Conservation (phyloP, 1,139 yeast genomes). For the Blastobotrys ciferrii region DNA sequence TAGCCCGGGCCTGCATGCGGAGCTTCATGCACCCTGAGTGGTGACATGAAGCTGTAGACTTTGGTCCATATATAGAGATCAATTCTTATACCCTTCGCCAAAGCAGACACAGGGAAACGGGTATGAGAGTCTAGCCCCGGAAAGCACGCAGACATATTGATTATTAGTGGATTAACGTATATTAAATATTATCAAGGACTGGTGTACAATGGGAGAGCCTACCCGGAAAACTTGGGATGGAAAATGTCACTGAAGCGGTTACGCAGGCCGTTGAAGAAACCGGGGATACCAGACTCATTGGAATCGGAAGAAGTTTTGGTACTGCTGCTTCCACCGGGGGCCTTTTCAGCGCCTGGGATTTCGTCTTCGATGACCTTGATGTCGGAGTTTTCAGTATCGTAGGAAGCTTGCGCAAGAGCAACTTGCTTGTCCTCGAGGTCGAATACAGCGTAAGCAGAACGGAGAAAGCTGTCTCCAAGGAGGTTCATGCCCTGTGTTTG, state of each 20-base stretch:
- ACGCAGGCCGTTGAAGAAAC: not conserved
- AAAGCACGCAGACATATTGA: too few species aligned
- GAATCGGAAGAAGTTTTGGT: not conserved
- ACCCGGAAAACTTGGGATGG: not conserved
- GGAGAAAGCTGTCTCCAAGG: conserved; percentile 73
- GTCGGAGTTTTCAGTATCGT: conserved; percentile 22
- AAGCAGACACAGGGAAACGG: too few species aligned
- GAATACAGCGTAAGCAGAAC: conserved; percentile 73
- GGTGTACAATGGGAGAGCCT: not conserved
- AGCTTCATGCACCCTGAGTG: too few species aligned
- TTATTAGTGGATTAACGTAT: too few species aligned
- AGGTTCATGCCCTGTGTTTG: conserved; percentile 35
- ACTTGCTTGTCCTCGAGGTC: conserved; percentile 64
- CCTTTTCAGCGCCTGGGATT: conserved; percentile 19
- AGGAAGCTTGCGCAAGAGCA: conserved; percentile 61
- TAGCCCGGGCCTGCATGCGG: too few species aligned
- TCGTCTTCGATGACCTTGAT: conserved; percentile 19
- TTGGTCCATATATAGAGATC: too few species aligned
- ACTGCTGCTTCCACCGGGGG: not conserved
- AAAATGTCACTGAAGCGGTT: not conserved
- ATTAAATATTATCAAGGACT: not conserved
- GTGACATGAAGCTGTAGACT: too few species aligned
- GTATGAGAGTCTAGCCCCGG: too few species aligned
- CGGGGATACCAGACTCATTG: not conserved
- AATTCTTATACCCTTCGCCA: too few species aligned